Base-by-base conservation (phyloP, 805 yeast species). In the Lachancea nothofagi region DNA sequence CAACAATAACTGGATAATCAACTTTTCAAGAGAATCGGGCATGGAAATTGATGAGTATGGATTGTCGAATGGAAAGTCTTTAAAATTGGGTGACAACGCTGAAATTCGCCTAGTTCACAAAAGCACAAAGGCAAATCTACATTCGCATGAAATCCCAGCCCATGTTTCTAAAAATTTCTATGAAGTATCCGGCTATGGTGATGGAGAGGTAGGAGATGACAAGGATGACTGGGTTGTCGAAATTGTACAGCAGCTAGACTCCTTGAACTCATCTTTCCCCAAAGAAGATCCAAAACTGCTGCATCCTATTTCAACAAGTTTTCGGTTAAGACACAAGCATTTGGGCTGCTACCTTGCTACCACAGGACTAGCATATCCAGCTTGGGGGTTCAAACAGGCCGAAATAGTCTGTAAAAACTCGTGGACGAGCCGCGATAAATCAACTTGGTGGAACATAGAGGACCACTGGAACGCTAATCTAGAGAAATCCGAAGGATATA, bases 311-410 rank as follows among this genome's bases (percentile, higher is more conserved):
- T 77, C 96, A 26, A 74, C 96, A 1, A 78, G 87, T 17, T 77
- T 93, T 65, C 75, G 96, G 63, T 67, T 93, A 50, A 77, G 70
- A 54, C 81, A 80, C 61, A 70, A 70, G 48, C 75, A 61, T 7
- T 61, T 87, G 54, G 83, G 83, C 29, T 94, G 97, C 61, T 89
- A 88, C 61, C 67, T 93, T 56, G 84, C 89, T 49, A 84, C 90
- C 10, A 73, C 93, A 8, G 97, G 96, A 32, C 66, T 69, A 49
- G 60, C 76, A 18, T 79, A 89, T 57, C 99, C 99, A 14, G 79
- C 78, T 13, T 93, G 99, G 99, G 99, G 98, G 15, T 93, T 90
- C 75, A 77, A 87, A 59, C 99, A 93, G 70, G 95, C 96, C 47
- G 99, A 93, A 68, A 90, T 93, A 48, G 81, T 80, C 1, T 93